These are phyloP conservation scores for Rubia tinctorum DNA, from an alignment of 305 asterid species.

Conservation along the genomic window DNA sequence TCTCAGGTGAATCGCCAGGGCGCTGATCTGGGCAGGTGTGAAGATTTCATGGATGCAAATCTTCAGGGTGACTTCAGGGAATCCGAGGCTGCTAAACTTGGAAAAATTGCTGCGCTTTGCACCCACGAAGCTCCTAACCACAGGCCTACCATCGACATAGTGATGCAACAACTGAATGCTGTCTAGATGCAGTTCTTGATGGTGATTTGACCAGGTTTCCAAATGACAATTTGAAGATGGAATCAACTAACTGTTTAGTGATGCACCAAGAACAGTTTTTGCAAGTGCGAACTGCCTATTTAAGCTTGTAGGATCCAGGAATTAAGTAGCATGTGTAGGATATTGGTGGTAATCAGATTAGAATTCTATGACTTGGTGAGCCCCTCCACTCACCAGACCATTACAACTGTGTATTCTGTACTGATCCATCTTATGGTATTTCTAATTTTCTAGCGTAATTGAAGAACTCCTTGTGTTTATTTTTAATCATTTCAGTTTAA, in stretches of 20 bases:
- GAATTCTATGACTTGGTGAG: neutral
- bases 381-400: conserved; percentile 7
- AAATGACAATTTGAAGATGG: conserved; percentile 1
- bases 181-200: conserved; percentile 25
- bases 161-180: conserved; percentile 59
- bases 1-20: conserved; percentile 69
- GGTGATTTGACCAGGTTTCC: neutral
- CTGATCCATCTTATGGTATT: neutral
- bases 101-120: conserved; percentile 84
- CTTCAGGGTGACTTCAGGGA: conserved; percentile 70
- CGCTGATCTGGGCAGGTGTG: conserved; percentile 66
- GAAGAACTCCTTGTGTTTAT: neutral
- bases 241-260: conserved; percentile 3
- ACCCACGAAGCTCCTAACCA: conserved; percentile 61
- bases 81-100: conserved; percentile 72
- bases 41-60: conserved; percentile 62
- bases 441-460: neutral
- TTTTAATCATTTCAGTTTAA: neutral
- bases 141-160: conserved; percentile 61
- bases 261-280: neutral
- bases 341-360: neutral
- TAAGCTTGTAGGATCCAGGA: conserved; percentile 8
- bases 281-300: conserved; percentile 2
- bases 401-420: neutral
- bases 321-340: neutral